phyloP scores from a whole-genome alignment of 2,329 filamentous ascomycete genomes.

The Diaporthe citrichinensis region DNA sequence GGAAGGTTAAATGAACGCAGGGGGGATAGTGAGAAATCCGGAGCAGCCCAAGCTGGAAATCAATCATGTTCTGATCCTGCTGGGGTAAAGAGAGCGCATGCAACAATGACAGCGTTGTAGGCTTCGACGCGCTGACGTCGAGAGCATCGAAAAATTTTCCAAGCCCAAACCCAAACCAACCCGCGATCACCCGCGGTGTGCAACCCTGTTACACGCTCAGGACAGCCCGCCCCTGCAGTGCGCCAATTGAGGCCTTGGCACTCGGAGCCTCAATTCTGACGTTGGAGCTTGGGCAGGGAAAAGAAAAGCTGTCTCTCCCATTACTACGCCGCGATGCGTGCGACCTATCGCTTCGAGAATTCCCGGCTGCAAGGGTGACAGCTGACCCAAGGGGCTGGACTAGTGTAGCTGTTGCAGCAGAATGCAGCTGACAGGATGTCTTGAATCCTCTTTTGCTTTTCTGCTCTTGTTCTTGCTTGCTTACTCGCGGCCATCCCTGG shows the following conservation, averaged over 20 bases:
- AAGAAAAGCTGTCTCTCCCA: neutral
- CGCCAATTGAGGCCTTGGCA: conserved; percentile 11
- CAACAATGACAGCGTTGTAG: neutral
- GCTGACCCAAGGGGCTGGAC: conserved; percentile 1
- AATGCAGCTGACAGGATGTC: neutral
- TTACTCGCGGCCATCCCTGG: neutral
- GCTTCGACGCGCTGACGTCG: neutral
- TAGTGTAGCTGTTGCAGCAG: neutral
- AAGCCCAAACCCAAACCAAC: conserved; percentile 21
- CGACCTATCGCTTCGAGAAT: conserved; percentile 16
- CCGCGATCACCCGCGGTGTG: conserved; percentile 37
- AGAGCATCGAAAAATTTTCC: conserved; percentile 34
- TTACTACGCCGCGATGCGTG: conserved; percentile 4
- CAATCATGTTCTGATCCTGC: neutral
- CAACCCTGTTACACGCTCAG: conserved; percentile 16
- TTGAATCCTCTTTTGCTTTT: neutral
- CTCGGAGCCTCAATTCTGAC: conserved; percentile 38
- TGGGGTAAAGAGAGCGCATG: neutral
- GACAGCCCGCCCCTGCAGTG: conserved; percentile 14
- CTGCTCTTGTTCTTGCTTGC: neutral
- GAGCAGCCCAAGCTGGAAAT: conserved; percentile 10
- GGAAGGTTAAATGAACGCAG: neutral
- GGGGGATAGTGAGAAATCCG: neutral
- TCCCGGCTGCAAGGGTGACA: conserved; percentile 25
- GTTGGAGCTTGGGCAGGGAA: conserved; percentile 11